Evolutionary conservation across 108 stramenopile species (phyloP).

Genomic region (Nitzschia sp.): DNA sequence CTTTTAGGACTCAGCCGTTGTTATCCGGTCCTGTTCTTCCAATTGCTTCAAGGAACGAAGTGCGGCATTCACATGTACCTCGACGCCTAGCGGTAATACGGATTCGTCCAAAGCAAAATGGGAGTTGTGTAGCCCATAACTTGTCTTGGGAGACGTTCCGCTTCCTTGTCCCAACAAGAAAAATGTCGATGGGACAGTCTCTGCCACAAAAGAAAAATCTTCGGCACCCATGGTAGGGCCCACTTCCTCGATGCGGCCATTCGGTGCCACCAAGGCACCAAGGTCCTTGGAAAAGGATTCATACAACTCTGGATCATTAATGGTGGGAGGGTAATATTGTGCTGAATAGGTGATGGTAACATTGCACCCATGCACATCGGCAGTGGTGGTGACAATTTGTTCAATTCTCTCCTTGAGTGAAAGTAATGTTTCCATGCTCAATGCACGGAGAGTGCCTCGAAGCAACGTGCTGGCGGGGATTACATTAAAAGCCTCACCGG

Average conservation of each 20-base stretch:
- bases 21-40: background rate
- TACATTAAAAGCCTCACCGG: slow-evolving; percentile 79
- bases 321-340: slow-evolving; percentile 86
- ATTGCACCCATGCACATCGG: slow-evolving; percentile 72
- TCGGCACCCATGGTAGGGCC: slow-evolving; percentile 92
- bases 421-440: slow-evolving; percentile 67
- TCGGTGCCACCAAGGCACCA: slow-evolving; percentile 61
- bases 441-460: slow-evolving; percentile 84
- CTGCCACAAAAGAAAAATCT: slow-evolving; percentile 87
- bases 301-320: slow-evolving; percentile 77
- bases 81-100: slow-evolving; percentile 73
- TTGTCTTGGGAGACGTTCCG: slow-evolving; percentile 54
- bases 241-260: slow-evolving; percentile 39
- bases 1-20: too few relatives aligned
- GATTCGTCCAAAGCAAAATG: slow-evolving; percentile 83
- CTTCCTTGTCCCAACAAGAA: slow-evolving; percentile 83
- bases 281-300: slow-evolving; percentile 60
- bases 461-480: slow-evolving; percentile 66
- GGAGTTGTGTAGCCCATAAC: slow-evolving; percentile 81
- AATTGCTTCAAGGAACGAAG: slow-evolving; percentile 59
- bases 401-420: slow-evolving; percentile 59
- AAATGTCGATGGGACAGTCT: slow-evolving; percentile 73
- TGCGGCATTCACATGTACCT: slow-evolving; percentile 80
- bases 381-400: slow-evolving; percentile 56
- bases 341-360: slow-evolving; percentile 58